Evolutionary conservation across 768 basidiomycete species (phyloP).

Genomic region (Tricholomella constricta): DNA sequence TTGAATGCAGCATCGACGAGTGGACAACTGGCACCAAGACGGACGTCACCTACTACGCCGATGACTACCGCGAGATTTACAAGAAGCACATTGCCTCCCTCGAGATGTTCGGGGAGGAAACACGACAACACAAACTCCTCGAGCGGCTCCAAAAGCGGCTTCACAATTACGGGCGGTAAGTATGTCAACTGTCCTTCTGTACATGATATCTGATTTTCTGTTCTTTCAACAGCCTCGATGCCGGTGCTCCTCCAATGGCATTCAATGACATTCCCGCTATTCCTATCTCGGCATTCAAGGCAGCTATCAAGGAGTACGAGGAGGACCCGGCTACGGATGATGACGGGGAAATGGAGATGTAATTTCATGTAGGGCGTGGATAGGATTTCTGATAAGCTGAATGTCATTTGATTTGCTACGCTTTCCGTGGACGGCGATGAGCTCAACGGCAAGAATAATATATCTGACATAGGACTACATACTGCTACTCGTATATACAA

Average conservation of each 20-base stretch:
- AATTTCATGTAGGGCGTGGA: not conserved
- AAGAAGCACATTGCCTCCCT: slow-evolving; percentile 2
- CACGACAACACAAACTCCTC: too few species aligned
- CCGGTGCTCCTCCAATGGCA: not conserved
- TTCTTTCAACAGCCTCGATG: not conserved
- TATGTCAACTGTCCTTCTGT: too few species aligned
- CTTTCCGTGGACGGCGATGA: not conserved
- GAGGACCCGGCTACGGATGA: not conserved
- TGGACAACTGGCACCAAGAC: slow-evolving; percentile 1
- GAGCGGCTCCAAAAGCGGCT: too few species aligned
- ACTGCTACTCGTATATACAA: not conserved
- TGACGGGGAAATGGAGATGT: not conserved
- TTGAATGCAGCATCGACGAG: slow-evolving; percentile 11
- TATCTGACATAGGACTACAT: not conserved
- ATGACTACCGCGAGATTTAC: slow-evolving; percentile 3
- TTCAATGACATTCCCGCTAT: not conserved
- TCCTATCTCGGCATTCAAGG: not conserved
- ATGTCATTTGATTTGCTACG: not conserved
- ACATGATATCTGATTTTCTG: too few species aligned
- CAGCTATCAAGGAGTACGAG: not conserved
- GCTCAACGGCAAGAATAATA: not conserved
- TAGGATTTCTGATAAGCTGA: not conserved
- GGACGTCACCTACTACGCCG: not conserved
- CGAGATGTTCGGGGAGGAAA: too few species aligned
- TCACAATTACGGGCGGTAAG: too few species aligned